Conservation (phyloP, 2,329 filamentous ascomycete genomes). For the Pseudocercospora fuligena region DNA sequence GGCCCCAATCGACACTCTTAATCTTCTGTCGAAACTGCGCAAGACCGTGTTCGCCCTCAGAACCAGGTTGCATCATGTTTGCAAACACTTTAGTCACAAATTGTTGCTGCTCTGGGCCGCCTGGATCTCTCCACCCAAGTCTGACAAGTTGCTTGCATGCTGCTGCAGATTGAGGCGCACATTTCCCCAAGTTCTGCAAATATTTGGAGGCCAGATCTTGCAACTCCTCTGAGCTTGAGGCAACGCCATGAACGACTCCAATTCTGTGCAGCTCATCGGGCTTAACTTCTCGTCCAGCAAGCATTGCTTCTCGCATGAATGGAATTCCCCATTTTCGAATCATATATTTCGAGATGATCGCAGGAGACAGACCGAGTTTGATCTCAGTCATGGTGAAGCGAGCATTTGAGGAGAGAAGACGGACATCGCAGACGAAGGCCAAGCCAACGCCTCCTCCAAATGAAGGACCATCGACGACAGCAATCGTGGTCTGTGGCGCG, state of each 20-base stretch:
- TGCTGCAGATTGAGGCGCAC: conserved; percentile 26
- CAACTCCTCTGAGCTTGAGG: conserved; percentile 11
- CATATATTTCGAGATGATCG: conserved; percentile 32
- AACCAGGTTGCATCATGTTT: conserved; percentile 29
- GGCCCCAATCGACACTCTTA: conserved; percentile 25
- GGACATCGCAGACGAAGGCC: conserved; percentile 29
- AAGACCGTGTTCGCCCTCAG: conserved; percentile 27
- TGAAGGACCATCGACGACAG: conserved; percentile 25
- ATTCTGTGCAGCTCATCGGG: conserved; percentile 24
- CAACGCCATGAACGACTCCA: conserved; percentile 23
- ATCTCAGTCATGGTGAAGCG: conserved; percentile 29
- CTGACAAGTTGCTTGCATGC: conserved; percentile 25
- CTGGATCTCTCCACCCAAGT: conserved; percentile 25
- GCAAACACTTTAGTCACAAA: conserved; percentile 24
- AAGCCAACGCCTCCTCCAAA: conserved; percentile 30
- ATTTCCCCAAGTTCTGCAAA: conserved; percentile 17
- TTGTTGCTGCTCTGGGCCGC: conserved; percentile 20
- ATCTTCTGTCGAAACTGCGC: conserved; percentile 25
- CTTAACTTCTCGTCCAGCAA: conserved; percentile 23
- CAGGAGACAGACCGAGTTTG: conserved; percentile 29
- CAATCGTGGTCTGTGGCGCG: conserved; percentile 28
- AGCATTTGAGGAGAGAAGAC: conserved; percentile 24
- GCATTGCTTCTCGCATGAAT: conserved; percentile 28
- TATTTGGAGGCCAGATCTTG: conserved; percentile 13
- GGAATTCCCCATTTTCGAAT: conserved; percentile 28